These are phyloP conservation scores for Skeletonema grethae DNA, from an alignment of 108 stramenopile genomes.

Conservation along the genomic window DNA sequence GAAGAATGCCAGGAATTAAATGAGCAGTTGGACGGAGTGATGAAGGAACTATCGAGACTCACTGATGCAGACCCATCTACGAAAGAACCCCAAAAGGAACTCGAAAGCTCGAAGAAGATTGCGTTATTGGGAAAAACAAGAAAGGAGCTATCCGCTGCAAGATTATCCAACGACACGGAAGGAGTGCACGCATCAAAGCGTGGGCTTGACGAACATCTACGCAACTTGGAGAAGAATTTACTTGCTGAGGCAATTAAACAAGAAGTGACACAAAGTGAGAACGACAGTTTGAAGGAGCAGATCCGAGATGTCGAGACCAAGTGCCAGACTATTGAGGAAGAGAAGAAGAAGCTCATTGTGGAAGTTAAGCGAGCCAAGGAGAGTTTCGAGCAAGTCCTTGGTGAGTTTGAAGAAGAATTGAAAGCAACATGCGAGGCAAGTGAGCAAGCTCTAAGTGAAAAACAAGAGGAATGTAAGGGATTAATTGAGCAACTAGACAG, in stretches of 20 bases:
- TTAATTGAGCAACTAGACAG: conserved; percentile 5
- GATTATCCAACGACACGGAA: not conserved
- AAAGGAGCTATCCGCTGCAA: not conserved
- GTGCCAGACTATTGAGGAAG: conserved; percentile 7
- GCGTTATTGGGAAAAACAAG: no score
- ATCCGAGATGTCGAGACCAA: conserved; percentile 6
- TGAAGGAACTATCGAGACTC: not conserved
- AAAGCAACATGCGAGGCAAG: not conserved
- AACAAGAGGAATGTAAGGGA: conserved; percentile 3
- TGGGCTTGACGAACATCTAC: no score
- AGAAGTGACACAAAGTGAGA: conserved; percentile 3
- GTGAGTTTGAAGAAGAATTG: conserved; percentile 18
- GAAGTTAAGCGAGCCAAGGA: conserved; percentile 17
- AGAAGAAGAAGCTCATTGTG: conserved; percentile 5
- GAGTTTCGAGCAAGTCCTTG: conserved; percentile 1
- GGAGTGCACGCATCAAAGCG: not conserved
- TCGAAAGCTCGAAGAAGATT: no score
- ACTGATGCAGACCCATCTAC: no score
- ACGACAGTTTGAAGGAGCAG: conserved; percentile 8
- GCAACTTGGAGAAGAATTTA: not conserved
- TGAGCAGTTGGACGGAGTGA: not conserved
- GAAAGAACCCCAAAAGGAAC: not conserved
- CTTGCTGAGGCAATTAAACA: conserved; percentile 4
- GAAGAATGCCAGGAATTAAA: not conserved
- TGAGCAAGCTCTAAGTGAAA: conserved; percentile 1